These are phyloP conservation scores for Blastocystis hominis DNA, from an alignment of 352 stramenopile species.

Conservation along the genomic window DNA sequence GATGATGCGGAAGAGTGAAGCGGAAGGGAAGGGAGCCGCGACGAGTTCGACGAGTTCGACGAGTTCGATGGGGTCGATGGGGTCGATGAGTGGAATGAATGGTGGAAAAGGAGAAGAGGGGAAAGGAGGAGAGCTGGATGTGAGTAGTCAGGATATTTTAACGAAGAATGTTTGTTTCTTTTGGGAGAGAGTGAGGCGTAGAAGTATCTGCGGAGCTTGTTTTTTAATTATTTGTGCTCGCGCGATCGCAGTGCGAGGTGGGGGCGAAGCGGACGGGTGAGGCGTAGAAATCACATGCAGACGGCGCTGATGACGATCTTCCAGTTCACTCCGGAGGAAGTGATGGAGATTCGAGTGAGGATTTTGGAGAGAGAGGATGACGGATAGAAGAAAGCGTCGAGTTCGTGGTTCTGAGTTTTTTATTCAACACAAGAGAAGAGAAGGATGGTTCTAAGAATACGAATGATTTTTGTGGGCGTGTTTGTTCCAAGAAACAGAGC, in stretches of 20 bases:
- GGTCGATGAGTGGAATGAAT: too few species aligned
- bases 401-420: not conserved
- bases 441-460: too few species aligned
- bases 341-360: conserved; percentile 28
- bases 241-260: not conserved
- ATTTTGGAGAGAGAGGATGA: not conserved
- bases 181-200: not conserved
- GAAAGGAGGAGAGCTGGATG: not conserved
- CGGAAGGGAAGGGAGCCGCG: not conserved
- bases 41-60: too few species aligned
- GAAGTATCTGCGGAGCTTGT: conserved; percentile 17
- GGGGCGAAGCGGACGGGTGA: not conserved
- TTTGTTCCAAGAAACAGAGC: not conserved
- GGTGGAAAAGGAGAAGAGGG: not conserved
- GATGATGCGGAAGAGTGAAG: not conserved
- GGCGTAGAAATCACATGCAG: conserved; percentile 6
- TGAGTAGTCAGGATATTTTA: conserved; percentile 1
- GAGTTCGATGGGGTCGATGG: too few species aligned
- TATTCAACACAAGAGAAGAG: too few species aligned
- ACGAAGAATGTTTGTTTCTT: not conserved
- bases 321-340: conserved; percentile 29
- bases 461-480: too few species aligned
- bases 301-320: conserved; percentile 31
- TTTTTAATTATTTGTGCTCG: conserved; percentile 20
- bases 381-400: conserved; percentile 6